These are phyloP conservation scores for Blastobotrys buckinghamii DNA, from an alignment of 1,139 yeast species.

Conservation along the genomic window DNA sequence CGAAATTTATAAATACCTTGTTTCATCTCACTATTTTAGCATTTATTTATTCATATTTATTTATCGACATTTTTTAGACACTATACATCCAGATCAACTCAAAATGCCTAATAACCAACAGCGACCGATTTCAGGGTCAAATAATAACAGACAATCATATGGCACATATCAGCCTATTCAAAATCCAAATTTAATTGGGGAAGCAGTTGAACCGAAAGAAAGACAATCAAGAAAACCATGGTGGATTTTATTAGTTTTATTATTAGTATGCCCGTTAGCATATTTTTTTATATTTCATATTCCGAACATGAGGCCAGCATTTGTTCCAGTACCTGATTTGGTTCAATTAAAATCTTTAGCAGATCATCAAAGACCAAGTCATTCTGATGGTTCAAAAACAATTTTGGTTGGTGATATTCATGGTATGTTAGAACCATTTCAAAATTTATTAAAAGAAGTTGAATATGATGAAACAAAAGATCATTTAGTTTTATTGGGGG, in stretches of 20 bases:
- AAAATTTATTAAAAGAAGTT: constrained; percentile 41
- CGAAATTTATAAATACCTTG: background rate
- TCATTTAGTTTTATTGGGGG: constrained; percentile 71
- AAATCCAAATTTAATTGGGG: background rate
- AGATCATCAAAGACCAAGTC: constrained; percentile 17
- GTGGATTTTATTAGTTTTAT: constrained; percentile 1
- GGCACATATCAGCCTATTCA: constrained; percentile 12
- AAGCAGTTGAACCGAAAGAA: background rate
- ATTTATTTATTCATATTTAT: background rate
- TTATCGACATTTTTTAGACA: background rate
- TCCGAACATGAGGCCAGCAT: constrained; percentile 15
- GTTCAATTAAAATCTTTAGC: constrained; percentile 18
- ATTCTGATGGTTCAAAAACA: constrained; percentile 37
- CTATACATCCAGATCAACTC: background rate
- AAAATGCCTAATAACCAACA: background rate
- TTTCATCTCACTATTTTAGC: background rate
- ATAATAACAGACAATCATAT: background rate
- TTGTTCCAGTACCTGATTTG: constrained; percentile 22
- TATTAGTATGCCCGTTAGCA: constrained; percentile 9
- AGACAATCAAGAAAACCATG: constrained; percentile 2
- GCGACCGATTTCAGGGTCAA: constrained; percentile 1
- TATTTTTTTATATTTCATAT: constrained; percentile 20
- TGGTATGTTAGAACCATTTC: constrained; percentile 60
- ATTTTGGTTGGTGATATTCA: constrained; percentile 84
- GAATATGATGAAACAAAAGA: constrained; percentile 46